phyloP scores from a whole-genome alignment of 345 rosid genomes.

The Firmiana major region DNA sequence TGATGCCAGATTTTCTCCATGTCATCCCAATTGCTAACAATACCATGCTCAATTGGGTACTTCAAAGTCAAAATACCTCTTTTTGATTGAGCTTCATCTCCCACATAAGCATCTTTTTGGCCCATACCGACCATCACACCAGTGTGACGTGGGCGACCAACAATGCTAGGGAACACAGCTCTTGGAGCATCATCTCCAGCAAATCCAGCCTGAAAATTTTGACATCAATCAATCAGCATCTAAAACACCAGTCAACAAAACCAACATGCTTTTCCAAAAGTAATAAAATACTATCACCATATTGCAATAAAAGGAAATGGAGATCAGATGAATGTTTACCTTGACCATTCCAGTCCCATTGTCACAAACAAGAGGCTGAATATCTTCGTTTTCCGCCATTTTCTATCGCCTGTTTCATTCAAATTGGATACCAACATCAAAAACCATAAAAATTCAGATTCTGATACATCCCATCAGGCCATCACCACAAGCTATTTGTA shows the following conservation, averaged over 20 bases:
- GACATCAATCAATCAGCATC: constrained; percentile 18
- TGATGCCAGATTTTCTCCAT: constrained; percentile 98
- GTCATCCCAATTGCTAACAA: constrained; percentile 93
- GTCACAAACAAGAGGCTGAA: constrained; percentile 63
- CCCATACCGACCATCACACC: constrained; percentile 92
- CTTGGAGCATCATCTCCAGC: constrained; percentile 73
- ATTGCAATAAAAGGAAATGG: not conserved
- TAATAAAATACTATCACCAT: not conserved
- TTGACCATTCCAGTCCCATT: constrained; percentile 29
- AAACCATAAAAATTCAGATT: not conserved
- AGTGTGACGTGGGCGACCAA: constrained; percentile 91
- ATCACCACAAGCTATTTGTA: not conserved
- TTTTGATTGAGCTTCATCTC: constrained; percentile 79
- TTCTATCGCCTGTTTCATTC: constrained; percentile 26
- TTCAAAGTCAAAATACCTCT: constrained; percentile 78
- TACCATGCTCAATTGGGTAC: constrained; percentile 84
- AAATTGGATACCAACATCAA: not conserved
- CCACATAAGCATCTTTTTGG: constrained; percentile 85
- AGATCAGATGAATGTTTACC: constrained; percentile 28
- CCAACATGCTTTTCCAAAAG: not conserved
- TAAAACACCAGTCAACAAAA: not conserved
- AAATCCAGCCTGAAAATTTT: constrained; percentile 53
- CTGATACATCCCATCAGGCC: not conserved
- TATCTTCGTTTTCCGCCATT: constrained; percentile 57
- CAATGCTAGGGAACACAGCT: constrained; percentile 61